Evolutionary conservation across 2,329 filamentous ascomycete genomes (phyloP), one percentile per base, ranked within the genome.

Genomic region (Neofusicoccum parvum): DNA sequence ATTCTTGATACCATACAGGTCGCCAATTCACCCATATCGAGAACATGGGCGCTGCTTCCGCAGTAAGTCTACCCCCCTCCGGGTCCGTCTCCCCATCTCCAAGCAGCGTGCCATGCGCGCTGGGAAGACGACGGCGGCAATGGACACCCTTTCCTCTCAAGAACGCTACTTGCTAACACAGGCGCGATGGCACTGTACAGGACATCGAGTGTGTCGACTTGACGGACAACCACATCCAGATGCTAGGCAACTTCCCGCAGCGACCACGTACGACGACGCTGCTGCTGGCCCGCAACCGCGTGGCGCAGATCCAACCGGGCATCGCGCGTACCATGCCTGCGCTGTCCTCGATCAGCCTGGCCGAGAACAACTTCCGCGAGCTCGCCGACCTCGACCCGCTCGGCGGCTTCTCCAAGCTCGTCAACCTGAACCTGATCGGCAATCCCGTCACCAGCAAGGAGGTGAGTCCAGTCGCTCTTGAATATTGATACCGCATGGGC

Each of bases 11-110:
- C 70, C 15, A 66, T 88, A 84, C 88, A 99, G 95, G 95, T 83
- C 94, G 98, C 83, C 94, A 96, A 83, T 98, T 99, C 79, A 92
- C 94, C 74, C 87, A 90, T 68, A 97, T 99, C 83, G 95, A 99
- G 85, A 99, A 99, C 80, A 82, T 99, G 82, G 95, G 95, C 84
- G 92, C 93, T 95, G 73, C 43, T 5, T 62, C 58, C 3, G 92
- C 92, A 76, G 92, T 96, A 82, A 76, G 90, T 88, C 17, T 5
- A n/a, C 6, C 1, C 53, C 46, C 15, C 27, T 32, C 27, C 27
- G 27, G 5, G 27, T 37, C 37, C 23, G 34, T n/a, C 10, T 48
- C 5, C 17, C 14, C 56, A 46, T 34, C n/a, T 41, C 36, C 2
- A 23, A 7, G 14, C 20, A 23, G 6, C 9, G 5, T 51, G 2